These are phyloP conservation scores for Bryoglossum gracile DNA, from an alignment of 495 filamentous ascomycete genomes.

Conservation along the genomic window DNA sequence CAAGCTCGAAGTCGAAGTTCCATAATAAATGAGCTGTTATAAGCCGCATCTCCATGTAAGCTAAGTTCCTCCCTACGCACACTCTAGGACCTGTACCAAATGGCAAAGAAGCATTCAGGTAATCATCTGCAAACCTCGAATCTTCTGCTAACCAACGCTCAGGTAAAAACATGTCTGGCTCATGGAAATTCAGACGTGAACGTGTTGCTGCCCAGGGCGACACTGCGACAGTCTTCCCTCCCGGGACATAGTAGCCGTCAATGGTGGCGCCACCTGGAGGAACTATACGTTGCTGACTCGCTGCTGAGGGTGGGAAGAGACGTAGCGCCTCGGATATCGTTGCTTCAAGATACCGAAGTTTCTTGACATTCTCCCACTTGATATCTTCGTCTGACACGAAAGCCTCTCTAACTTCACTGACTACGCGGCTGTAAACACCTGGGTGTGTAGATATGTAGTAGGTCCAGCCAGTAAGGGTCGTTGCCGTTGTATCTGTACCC, in stretches of 20 bases:
- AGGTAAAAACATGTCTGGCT: constrained; percentile 27
- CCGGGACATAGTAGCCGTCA: constrained; percentile 8
- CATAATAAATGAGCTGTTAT: too few species aligned
- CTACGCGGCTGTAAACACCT: constrained; percentile 24
- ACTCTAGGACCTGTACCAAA: constrained; percentile 52
- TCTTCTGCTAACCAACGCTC: constrained; percentile 29
- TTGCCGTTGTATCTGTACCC: constrained; percentile 43
- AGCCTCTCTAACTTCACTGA: constrained; percentile 35
- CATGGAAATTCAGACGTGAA: not conserved
- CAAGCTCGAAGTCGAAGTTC: too few species aligned
- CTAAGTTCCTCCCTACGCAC: constrained; percentile 45
- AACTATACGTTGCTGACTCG: constrained; percentile 37
- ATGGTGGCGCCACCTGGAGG: constrained; percentile 22
- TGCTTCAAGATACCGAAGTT: constrained; percentile 28
- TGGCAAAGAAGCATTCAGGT: constrained; percentile 40
- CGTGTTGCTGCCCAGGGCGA: not conserved
- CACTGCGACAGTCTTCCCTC: not conserved
- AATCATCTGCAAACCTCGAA: constrained; percentile 31
- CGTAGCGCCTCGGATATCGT: constrained; percentile 32
- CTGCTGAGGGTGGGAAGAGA: constrained; percentile 37
- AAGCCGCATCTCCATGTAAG: too few species aligned
- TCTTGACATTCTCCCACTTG: constrained; percentile 13
- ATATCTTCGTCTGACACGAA: constrained; percentile 40
- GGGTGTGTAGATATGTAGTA: constrained; percentile 29
- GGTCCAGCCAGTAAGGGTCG: constrained; percentile 34